A percentile compares a stretch with the other conserved stretches of the same genome.
Evolutionary conservation across 805 yeast genomes (phyloP).

Genomic region (Kodamaea leandrae): DNA sequence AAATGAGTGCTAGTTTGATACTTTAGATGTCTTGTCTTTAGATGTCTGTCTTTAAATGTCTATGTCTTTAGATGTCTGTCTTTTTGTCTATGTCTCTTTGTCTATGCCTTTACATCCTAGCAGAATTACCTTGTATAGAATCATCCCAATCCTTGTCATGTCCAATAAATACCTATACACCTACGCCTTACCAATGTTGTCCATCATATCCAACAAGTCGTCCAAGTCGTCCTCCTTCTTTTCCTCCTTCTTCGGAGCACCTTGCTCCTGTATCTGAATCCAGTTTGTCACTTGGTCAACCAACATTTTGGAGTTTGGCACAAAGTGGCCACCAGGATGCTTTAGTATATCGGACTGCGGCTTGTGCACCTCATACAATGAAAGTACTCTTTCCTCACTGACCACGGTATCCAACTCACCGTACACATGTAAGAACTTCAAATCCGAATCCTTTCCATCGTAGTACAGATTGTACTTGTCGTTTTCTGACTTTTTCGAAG

Average conservation of each 20-base stretch:
- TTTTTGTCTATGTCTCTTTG: no score
- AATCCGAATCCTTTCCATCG: constrained; percentile 19
- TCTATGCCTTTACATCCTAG: neutral
- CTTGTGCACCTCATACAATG: constrained; percentile 42
- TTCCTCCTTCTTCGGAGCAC: constrained; percentile 8
- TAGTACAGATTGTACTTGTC: constrained; percentile 24
- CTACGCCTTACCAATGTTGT: constrained; percentile 22
- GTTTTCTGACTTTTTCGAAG: constrained; percentile 24
- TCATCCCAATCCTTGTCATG: no score
- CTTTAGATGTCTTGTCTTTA: no score
- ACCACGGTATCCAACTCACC: constrained; percentile 91
- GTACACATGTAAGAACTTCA: constrained; percentile 61
- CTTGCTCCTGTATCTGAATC: constrained; percentile 25
- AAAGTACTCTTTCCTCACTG: constrained; percentile 64
- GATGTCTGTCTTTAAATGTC: no score
- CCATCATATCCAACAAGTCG: constrained; percentile 39
- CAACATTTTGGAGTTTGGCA: constrained; percentile 73
- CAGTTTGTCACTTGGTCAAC: constrained; percentile 42
- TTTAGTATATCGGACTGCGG: constrained; percentile 57
- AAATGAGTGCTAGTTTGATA: no score
- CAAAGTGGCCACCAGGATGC: constrained; percentile 97
- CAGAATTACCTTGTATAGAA: neutral
- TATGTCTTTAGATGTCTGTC: no score
- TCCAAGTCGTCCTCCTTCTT: constrained; percentile 24
- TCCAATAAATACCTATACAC: no score